Evolutionary conservation across 2,329 filamentous ascomycete genomes (phyloP).

Genomic region (Davidsoniella australis): DNA sequence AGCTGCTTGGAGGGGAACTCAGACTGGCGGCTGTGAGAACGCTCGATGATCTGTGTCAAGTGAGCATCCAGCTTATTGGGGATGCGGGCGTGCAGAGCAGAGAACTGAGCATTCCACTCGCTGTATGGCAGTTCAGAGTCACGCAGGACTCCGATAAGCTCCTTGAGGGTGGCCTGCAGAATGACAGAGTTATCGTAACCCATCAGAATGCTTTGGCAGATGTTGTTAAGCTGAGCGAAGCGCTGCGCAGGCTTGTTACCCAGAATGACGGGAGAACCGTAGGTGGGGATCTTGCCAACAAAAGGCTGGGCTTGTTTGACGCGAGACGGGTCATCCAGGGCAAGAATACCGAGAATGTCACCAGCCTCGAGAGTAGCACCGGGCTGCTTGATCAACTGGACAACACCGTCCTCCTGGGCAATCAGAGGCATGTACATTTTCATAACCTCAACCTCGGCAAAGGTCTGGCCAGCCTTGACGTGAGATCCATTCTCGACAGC

Average conservation of each 20-base stretch:
- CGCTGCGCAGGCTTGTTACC: conserved; percentile 85
- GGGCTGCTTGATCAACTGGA: conserved; percentile 97
- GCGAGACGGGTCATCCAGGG: conserved; percentile 84
- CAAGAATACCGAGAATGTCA: conserved; percentile 94
- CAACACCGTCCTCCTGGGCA: conserved; percentile 84
- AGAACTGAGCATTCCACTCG: conserved; percentile 91
- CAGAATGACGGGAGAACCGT: conserved; percentile 71
- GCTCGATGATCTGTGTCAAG: conserved; percentile 74
- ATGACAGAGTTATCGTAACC: conserved; percentile 97
- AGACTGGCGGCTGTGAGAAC: conserved; percentile 54
- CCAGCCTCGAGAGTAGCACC: conserved; percentile 94
- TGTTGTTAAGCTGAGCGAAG: conserved; percentile 59
- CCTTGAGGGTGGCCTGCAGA: conserved; percentile 73
- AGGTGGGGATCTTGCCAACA: conserved; percentile 71
- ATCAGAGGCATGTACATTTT: conserved; percentile 99
- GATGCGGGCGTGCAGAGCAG: conserved; percentile 93
- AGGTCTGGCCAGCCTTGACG: conserved; percentile 79
- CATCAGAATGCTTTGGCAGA: conserved; percentile 71
- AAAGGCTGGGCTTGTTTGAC: conserved; percentile 95
- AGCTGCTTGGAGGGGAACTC: conserved; percentile 91
- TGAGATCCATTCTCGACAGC: conserved; percentile 90
- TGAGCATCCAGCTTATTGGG: conserved; percentile 76
- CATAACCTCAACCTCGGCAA: conserved; percentile 98
- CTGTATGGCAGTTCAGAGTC: conserved; percentile 85
- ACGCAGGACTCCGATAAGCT: conserved; percentile 77